A percentile compares a stretch with the other conserved stretches of the same genome.
These are phyloP conservation scores for Yamadazyma sp. DNA, from an alignment of 805 yeast species.

Conservation along the genomic window DNA sequence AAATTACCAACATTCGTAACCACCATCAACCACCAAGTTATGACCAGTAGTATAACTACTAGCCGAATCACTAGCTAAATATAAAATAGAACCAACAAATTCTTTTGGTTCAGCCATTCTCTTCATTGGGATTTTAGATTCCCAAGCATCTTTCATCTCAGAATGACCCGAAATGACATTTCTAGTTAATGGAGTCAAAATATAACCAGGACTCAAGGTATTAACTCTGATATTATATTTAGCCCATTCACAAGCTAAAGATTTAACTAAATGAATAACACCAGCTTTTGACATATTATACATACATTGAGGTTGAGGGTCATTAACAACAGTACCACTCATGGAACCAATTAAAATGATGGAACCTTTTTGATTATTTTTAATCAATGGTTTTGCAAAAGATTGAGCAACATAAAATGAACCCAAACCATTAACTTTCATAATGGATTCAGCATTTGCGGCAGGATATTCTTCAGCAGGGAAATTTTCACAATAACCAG, in stretches of 20 bases:
- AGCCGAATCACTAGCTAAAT: conserved; percentile 68
- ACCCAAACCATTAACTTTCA: conserved; percentile 73
- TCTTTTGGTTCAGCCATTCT: conserved; percentile 86
- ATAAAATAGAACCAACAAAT: conserved; percentile 72
- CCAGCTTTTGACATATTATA: conserved; percentile 88
- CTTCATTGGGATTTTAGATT: conserved; percentile 66
- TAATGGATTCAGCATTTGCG: conserved; percentile 59
- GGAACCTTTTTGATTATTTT: conserved; percentile 54
- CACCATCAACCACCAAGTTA: conserved; percentile 82
- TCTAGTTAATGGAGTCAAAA: conserved; percentile 73
- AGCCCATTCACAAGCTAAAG: conserved; percentile 83
- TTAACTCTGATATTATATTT: conserved; percentile 71
- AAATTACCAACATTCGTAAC: conserved; percentile 77
- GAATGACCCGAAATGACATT: conserved; percentile 61
- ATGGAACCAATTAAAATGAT: conserved; percentile 72
- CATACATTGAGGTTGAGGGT: conserved; percentile 76
- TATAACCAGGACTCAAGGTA: conserved; percentile 78
- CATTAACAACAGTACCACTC: conserved; percentile 75
- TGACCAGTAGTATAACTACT: conserved; percentile 82
- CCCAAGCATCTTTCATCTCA: conserved; percentile 70
- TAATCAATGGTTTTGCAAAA: conserved; percentile 65
- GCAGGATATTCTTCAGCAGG: conserved; percentile 78
- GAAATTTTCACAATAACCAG: conserved; percentile 83
- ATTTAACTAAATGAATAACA: conserved; percentile 73
- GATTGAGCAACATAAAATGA: conserved; percentile 72